Base-by-base conservation (phyloP, 345 rosid genomes). In the Brassica cretica region DNA sequence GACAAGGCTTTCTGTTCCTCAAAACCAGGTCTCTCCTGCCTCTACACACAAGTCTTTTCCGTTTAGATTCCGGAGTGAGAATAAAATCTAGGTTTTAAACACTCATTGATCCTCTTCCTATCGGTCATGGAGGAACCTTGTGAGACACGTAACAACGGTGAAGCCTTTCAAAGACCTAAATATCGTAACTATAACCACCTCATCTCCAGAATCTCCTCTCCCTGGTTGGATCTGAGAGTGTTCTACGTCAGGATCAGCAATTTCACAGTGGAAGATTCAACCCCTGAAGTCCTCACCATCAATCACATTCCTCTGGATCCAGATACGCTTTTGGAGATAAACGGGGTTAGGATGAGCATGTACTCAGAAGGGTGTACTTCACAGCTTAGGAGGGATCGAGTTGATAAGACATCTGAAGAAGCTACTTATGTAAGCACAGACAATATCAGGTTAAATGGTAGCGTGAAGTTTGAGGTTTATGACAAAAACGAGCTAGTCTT, bases 361-460 rank as follows among this genome's bases (percentile, higher is more conserved):
- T 81, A 83, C 74, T 84, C 89, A 0, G 97, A 91, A 76, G 90
- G 86, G 12, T 74, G 84, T 19, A 84, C 91, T 5, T 80, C 90
- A 51, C 77, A 86, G 66, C 91, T 94, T 15, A 87, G 94, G 74
- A 88, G 97, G 74, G 97, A 94, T 76, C 80, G 97, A 16, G 80
- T 86, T 27, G 97, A 92, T 70, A 92, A 84, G 84, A 88, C 78
- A 83, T 87, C 89, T 0, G 93, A 88, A 69, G 97, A 89, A 78
- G 95, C 86, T 73, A 94, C 91, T 49, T 94, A 84, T 70, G 87
- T 92, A 25, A 87, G 97, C 82, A 94, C 98, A 0, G 97, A 90
- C 73, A 85, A 88, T 81, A 85, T 89, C 33, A 86, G 93, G 84
- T 84, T 83, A 66, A 86, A 91, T 0, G 96, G 97, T 73, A 84